Evolutionary conservation across 2,329 filamentous ascomycete genomes (phyloP).

Genomic region (Neospermospora avenae): DNA sequence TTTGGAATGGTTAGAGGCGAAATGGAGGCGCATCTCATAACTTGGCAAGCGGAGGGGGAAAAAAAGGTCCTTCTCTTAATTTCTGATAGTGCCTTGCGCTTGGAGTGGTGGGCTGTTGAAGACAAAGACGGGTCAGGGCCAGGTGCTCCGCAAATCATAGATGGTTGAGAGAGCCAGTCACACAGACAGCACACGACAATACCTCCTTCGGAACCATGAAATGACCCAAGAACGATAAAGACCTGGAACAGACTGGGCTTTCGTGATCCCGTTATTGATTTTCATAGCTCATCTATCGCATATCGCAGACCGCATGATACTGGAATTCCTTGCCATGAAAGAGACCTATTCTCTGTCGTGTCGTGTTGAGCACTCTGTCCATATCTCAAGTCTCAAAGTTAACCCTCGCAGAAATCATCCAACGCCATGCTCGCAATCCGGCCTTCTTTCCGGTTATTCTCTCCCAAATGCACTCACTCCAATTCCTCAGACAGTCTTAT

Average conservation of each 20-base stretch:
- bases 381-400: background rate
- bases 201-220: background rate
- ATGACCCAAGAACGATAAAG: background rate
- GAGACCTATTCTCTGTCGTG: background rate
- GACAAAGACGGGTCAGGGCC: background rate
- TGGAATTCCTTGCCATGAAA: background rate
- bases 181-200: background rate
- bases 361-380: background rate
- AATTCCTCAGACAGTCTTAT: background rate
- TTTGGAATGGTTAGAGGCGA: background rate
- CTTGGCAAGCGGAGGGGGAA: too few relatives aligned
- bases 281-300: constrained; percentile 6
- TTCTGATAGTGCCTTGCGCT: background rate
- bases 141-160: background rate
- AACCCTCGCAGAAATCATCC: background rate
- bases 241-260: background rate
- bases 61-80: background rate
- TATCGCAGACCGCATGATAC: background rate
- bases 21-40: too few relatives aligned
- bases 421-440: constrained; percentile 3
- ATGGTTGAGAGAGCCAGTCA: background rate
- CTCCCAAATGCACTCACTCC: background rate
- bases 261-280: background rate
- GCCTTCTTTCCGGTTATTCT: background rate
- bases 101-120: background rate